These are phyloP conservation scores for Vitis hybrid DNA, from an alignment of 177 flowering plant species.

Conservation along the genomic window DNA sequence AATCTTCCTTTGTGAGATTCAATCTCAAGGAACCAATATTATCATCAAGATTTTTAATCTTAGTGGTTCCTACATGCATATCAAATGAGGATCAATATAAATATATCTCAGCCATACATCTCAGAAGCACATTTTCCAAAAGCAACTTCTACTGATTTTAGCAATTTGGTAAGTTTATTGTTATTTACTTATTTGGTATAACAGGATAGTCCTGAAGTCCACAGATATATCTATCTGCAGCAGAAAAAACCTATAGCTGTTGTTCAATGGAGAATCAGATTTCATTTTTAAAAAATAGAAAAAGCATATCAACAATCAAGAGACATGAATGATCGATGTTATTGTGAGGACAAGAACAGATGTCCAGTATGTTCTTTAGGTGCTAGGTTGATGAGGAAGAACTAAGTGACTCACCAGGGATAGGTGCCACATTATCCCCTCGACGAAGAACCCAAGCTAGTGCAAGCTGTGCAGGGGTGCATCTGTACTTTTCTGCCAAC, in stretches of 20 bases:
- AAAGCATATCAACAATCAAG: neutral
- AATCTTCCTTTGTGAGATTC: conserved; percentile 44
- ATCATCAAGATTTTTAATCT: conserved; percentile 46
- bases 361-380: too few species aligned
- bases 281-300: too few species aligned
- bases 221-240: too few species aligned
- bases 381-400: neutral
- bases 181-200: too few species aligned
- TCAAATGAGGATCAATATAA: neutral
- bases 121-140: too few species aligned
- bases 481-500: conserved; percentile 12
- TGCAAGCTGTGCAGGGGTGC: conserved; percentile 23
- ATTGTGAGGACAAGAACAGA: neutral
- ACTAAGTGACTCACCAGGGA: conserved; percentile 22
- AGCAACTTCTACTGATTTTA: too few species aligned
- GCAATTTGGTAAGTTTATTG: too few species aligned
- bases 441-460: conserved; percentile 23
- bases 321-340: neutral
- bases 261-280: too few species aligned
- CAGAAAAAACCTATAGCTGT: too few species aligned
- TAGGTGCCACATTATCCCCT: conserved; percentile 29
- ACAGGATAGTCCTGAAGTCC: too few species aligned
- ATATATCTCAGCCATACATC: too few species aligned
- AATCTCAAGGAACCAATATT: conserved; percentile 47
- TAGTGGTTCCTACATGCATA: conserved; percentile 50